phyloP scores from a whole-genome alignment of 441 rosid genomes.

The Erysimum pusillum region DNA sequence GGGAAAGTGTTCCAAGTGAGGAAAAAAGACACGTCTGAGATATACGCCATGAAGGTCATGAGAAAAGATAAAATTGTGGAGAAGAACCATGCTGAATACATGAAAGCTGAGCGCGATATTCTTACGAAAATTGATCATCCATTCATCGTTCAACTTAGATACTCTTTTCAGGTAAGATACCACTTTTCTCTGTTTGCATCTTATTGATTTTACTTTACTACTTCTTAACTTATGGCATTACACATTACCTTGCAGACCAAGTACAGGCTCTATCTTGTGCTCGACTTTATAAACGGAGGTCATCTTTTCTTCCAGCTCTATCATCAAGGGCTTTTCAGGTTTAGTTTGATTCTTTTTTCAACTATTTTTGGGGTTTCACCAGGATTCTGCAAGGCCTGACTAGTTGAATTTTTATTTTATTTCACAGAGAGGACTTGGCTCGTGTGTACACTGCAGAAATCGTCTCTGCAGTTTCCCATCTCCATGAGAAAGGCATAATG shows the following conservation, averaged over 20 bases:
- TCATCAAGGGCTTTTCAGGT: conserved; percentile 97
- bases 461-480: conserved; percentile 88
- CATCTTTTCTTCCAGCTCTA: conserved; percentile 97
- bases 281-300: conserved; percentile 95
- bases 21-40: conserved; percentile 81
- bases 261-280: conserved; percentile 84
- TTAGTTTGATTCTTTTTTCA: conserved; percentile 14
- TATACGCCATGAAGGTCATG: conserved; percentile 98
- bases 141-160: conserved; percentile 87
- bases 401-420: conserved; percentile 18
- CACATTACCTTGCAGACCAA: conserved; percentile 69
- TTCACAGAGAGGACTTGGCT: conserved; percentile 86
- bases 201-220: not conserved
- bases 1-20: conserved; percentile 93
- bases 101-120: conserved; percentile 96
- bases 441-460: conserved; percentile 92
- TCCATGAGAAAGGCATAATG: conserved; percentile 94
- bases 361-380: not conserved
- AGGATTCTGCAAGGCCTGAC: not conserved
- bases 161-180: conserved; percentile 80
- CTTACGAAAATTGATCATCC: conserved; percentile 87
- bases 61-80: conserved; percentile 95
- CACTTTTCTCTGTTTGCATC: not conserved
- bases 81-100: conserved; percentile 90
- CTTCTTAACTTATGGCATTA: not conserved